Percentiles rank a stretch among this genome's conserved stretches.
phyloP scores from a whole-genome alignment of 768 basidiomycete genomes.

The Sporobolomyces pararoseus region DNA sequence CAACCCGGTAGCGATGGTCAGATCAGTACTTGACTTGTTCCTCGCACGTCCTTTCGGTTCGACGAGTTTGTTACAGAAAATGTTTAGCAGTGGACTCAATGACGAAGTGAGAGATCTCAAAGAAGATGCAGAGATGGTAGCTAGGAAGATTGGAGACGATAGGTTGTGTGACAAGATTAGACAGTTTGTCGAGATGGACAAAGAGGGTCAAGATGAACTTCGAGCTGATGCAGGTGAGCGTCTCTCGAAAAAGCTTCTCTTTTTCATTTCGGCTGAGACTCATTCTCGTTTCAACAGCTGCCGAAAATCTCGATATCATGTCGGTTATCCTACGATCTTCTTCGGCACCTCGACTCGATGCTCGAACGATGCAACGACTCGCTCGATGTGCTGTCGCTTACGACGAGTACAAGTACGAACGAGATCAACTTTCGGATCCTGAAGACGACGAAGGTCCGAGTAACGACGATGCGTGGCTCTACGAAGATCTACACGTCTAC shows the following conservation, averaged over 20 bases:
- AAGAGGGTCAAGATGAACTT: constrained; percentile 79
- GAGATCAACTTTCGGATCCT: constrained; percentile 66
- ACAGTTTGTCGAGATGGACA: constrained; percentile 77
- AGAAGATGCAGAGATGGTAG: constrained; percentile 81
- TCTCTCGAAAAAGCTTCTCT: not conserved
- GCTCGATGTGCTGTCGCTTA: constrained; percentile 75
- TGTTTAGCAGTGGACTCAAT: constrained; percentile 88
- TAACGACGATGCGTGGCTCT: constrained; percentile 93
- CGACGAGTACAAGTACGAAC: constrained; percentile 63
- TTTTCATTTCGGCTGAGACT: not conserved
- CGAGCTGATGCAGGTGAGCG: constrained; percentile 71
- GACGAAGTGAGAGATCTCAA: constrained; percentile 70
- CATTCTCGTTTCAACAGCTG: not conserved
- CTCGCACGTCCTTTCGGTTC: constrained; percentile 96
- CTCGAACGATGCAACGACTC: constrained; percentile 75
- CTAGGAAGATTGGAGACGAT: constrained; percentile 82
- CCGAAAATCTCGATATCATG: constrained; percentile 69
- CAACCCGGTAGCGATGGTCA: constrained; percentile 94
- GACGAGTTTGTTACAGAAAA: constrained; percentile 81
- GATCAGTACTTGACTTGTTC: constrained; percentile 86
- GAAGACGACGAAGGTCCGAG: constrained; percentile 78
- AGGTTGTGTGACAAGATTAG: constrained; percentile 82
- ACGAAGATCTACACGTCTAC: constrained; percentile 81
- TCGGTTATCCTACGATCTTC: constrained; percentile 70
- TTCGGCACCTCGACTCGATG: constrained; percentile 68